phyloP scores from a whole-genome alignment of 2,329 filamentous ascomycete species.

The Graphiopsis chlorocephala region DNA sequence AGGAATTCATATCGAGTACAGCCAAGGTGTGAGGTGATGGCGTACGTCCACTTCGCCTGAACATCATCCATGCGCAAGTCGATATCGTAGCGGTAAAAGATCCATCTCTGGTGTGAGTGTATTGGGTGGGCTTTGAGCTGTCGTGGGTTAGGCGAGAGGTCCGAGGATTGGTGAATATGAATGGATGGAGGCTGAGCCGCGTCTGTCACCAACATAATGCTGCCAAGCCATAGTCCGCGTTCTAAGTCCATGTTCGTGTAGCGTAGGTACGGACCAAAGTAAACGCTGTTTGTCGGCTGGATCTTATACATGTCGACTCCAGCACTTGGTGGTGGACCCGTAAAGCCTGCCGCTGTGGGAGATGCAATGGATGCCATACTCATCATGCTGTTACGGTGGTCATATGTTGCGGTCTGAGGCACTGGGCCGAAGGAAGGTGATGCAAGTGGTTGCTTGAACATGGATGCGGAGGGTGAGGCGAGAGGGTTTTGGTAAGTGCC shows the following conservation, averaged over 20 bases:
- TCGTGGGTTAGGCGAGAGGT: constrained; percentile 84
- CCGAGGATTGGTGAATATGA: constrained; percentile 84
- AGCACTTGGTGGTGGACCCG: constrained; percentile 80
- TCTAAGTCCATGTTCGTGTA: constrained; percentile 98
- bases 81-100: constrained; percentile 92
- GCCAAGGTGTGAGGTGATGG: constrained; percentile 91
- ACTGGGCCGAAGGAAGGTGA: constrained; percentile 72
- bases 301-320: constrained; percentile 95
- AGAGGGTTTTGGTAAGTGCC: constrained; percentile 50
- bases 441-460: constrained; percentile 64
- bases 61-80: constrained; percentile 84
- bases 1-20: constrained; percentile 98
- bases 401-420: constrained; percentile 75
- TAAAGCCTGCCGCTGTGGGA: constrained; percentile 77
- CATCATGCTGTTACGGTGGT: constrained; percentile 72
- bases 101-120: constrained; percentile 87
- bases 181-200: constrained; percentile 90
- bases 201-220: constrained; percentile 90
- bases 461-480: constrained; percentile 44
- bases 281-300: constrained; percentile 90
- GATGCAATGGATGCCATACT: constrained; percentile 72
- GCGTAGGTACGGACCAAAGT: constrained; percentile 92
- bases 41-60: constrained; percentile 88
- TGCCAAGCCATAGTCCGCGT: constrained; percentile 84
- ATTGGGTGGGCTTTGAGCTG: constrained; percentile 82